Evolutionary conservation across 352 stramenopile genomes (phyloP).

Genomic region (Pythium aristosporum): DNA sequence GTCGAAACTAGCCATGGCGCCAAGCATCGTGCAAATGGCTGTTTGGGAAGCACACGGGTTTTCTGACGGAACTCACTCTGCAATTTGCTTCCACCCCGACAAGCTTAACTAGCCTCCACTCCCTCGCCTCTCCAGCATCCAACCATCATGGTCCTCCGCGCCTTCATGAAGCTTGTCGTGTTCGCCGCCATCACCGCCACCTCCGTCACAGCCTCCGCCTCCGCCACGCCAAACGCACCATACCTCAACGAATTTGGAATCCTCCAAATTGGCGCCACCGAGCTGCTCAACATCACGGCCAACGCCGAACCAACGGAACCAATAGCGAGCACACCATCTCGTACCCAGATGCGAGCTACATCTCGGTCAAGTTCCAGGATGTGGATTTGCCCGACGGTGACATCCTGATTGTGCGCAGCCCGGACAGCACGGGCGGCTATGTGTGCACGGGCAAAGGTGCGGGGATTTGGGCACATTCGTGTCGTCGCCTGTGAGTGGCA

Average conservation of each 20-base stretch:
- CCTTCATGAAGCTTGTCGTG: too few species aligned
- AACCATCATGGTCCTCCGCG: too few species aligned
- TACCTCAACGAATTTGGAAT: conserved; percentile 15
- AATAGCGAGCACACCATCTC: conserved; percentile 20
- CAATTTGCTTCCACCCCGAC: too few species aligned
- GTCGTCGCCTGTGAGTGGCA: conserved; percentile 7
- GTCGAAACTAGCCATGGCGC: too few species aligned
- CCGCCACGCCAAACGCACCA: too few species aligned
- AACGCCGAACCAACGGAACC: not conserved
- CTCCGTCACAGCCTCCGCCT: too few species aligned
- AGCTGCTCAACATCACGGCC: conserved; percentile 15
- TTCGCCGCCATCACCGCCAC: conserved; percentile 8
- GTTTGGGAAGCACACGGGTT: too few species aligned
- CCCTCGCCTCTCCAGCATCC: too few species aligned
- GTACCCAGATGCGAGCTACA: conserved; percentile 48
- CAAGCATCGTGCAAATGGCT: too few species aligned
- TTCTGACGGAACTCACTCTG: too few species aligned
- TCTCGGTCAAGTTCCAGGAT: conserved; percentile 50
- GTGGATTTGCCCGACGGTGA: conserved; percentile 58
- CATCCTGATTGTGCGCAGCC: conserved; percentile 44
- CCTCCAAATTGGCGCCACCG: conserved; percentile 18
- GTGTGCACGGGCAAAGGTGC: conserved; percentile 24
- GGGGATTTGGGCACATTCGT: conserved; percentile 3
- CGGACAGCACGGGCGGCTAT: conserved; percentile 21
- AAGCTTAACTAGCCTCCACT: too few species aligned